These are phyloP conservation scores for Malus sieversii DNA, from an alignment of 306 rosid genomes.

Conservation along the genomic window DNA sequence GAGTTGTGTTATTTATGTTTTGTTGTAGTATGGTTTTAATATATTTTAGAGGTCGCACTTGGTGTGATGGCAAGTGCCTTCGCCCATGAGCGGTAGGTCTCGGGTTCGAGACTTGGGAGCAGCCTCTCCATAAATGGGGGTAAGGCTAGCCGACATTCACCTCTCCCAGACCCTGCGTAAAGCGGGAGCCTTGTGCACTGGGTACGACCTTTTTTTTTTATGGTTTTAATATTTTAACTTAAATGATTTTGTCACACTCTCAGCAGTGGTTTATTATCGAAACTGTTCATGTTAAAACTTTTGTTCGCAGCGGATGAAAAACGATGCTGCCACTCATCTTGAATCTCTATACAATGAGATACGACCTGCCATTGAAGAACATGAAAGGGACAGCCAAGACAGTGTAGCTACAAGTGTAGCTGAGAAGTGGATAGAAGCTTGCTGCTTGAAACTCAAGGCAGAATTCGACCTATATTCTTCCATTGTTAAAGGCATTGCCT, in stretches of 20 bases:
- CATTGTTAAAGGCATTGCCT: conserved; percentile 48
- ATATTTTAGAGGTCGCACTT: no score
- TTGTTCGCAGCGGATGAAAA: conserved; percentile 60
- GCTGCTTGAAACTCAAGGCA: conserved; percentile 71
- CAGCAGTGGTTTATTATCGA: neutral
- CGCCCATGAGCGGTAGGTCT: no score
- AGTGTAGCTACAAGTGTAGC: conserved; percentile 83
- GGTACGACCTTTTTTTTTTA: neutral
- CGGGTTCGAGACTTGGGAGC: no score
- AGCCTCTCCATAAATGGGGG: no score
- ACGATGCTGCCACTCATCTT: conserved; percentile 45
- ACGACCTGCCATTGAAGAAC: conserved; percentile 95
- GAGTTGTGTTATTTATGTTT: neutral
- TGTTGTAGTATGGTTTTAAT: neutral
- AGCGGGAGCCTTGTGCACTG: no score
- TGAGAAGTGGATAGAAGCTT: conserved; percentile 90
- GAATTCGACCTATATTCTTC: conserved; percentile 81
- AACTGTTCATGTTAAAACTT: neutral
- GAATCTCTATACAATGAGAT: conserved; percentile 78
- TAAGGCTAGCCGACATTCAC: no score
- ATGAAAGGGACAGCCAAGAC: conserved; percentile 91
- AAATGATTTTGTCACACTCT: neutral
- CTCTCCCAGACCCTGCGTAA: no score
- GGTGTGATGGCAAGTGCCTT: no score
- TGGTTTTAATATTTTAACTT: neutral